Base-by-base conservation (phyloP, 176 grass and related monocot genomes). In the Pontederia crassipes region DNA sequence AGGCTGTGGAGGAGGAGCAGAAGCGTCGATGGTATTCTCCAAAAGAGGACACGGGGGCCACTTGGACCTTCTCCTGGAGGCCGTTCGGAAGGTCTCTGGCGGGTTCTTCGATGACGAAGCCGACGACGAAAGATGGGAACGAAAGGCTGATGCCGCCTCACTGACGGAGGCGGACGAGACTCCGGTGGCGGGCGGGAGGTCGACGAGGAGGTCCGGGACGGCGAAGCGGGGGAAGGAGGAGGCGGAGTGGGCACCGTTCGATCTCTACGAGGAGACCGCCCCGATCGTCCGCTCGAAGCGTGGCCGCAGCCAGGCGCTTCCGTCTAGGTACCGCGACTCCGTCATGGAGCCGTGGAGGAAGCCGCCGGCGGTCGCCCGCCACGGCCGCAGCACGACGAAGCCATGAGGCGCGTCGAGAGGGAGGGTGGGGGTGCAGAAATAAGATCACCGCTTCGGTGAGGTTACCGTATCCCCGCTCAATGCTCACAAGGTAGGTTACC, bases 271-370 rank as follows among this genome's bases (percentile, higher is more conserved):
- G 35, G 62, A 40, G 32, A 40, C 60, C 6, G 71, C 60, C 49
- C 71, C 71, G 9, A 64, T 74, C 71, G 59, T 74, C 49, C 71
- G 71, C 12, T 74, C 71, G 17, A 74, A 74, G 71, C 51, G 71
- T 4, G 71, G 71, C 12, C 53, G 71, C 50, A 74, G 15, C 60
- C 71, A 74, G 50, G 51, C 60, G 13, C 60, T 74, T 6, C 59
- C 71, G 16, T 64, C 71, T 10, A 61, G 71, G 17, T 74, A 64
- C 51, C 71, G 71, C 35, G 71, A 74, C 71, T 74, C 71, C 1
- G 40, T 74, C 50, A 59, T 74, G 28, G 71, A 74, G 16, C 60
- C 71, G 1, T 74, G 71, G 71, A 17, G 49, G 29, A 69, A 69
- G 51, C 59, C 51, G 71, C 51, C 71, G 8, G 29, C 71, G 6